Base-by-base conservation (phyloP, 1,139 yeast genomes). In the Pichia sp. region DNA sequence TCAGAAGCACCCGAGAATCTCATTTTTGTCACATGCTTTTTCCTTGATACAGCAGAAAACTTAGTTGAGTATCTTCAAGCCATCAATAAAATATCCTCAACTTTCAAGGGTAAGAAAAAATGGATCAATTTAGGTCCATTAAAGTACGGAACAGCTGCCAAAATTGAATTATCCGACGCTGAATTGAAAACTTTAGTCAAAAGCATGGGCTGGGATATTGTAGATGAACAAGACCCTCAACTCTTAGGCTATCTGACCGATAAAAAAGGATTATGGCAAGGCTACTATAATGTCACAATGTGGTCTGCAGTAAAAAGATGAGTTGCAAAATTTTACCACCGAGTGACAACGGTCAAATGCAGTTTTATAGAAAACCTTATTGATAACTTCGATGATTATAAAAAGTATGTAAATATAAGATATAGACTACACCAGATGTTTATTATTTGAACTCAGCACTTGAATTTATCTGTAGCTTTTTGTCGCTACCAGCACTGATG, bases 401-500 rank as follows among this genome's bases (percentile, higher is more conserved):
- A 12, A 31, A 31, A 13, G n/a, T 44, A 44, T n/a, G 16, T 31
- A 31, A 31, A 19, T 40, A 9, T 16, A 40, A 9, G 5, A 30
- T 31, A 37, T 30, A 46, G 25, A 34, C 26, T 41, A 21, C 19
- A n/a, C 37, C 30, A 13, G 13, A 44, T 16, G 8, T 31, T 31
- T 31, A 8, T 53, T 55, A 60, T 49, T 57, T 58, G 40, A 62
- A 56, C 46, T 61, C 64, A 25, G 72, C 64, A 51, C 57, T 58
- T 19, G 65, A 61, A 42, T 89, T 90, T 62, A 93, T 86, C 71
- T 93, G 98, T 55, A 93, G 74, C 74, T 87, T 87, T 68, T 91
- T 93, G 69, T 91, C 98, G 69, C 86, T 86, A 58, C 98, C 99
- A 61, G 95, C 98, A 68, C 96, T 85, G 47, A 89, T 80, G 58